A percentile compares a stretch with the other conserved stretches of the same genome.
Evolutionary conservation across 768 basidiomycete genomes (phyloP).

Genomic region (Boletus huronensis): DNA sequence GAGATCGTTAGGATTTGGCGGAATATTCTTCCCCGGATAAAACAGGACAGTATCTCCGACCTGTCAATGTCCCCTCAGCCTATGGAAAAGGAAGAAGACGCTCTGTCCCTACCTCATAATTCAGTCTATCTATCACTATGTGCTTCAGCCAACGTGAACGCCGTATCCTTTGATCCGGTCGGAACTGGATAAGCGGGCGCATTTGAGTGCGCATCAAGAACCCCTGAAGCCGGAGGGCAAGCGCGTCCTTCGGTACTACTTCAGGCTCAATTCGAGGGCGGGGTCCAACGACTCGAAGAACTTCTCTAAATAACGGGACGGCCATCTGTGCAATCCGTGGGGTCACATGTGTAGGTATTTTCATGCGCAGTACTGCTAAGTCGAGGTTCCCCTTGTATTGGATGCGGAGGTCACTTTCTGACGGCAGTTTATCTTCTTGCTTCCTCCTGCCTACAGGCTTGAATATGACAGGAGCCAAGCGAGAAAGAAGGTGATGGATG

Average conservation of each 20-base stretch:
- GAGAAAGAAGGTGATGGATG: conserved; percentile 18
- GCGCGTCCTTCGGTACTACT: conserved; percentile 2
- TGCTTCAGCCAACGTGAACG: conserved; percentile 37
- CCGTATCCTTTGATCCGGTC: conserved; percentile 33
- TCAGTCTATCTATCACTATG: conserved; percentile 41
- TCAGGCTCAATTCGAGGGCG: conserved; percentile 25
- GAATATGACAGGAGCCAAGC: conserved; percentile 8
- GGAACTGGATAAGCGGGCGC: conserved; percentile 17
- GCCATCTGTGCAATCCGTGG: conserved; percentile 54
- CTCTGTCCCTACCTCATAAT: conserved; percentile 39
- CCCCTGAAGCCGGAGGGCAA: conserved; percentile 16
- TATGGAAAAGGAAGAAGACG: background rate
- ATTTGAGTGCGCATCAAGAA: conserved; percentile 21
- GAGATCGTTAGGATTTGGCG: conserved; percentile 37
- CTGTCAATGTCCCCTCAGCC: conserved; percentile 33
- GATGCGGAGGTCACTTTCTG: background rate
- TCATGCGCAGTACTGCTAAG: conserved; percentile 53
- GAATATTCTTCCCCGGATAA: conserved; percentile 35
- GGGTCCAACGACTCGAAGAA: conserved; percentile 51
- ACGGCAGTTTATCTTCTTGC: background rate
- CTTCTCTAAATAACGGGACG: conserved; percentile 49
- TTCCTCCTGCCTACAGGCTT: conserved; percentile 8
- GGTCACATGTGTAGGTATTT: conserved; percentile 60
- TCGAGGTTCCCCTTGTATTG: conserved; percentile 46
- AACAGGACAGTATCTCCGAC: conserved; percentile 61